phyloP scores from a whole-genome alignment of 2,329 filamentous ascomycete species.

The Fusarium multiceps region DNA sequence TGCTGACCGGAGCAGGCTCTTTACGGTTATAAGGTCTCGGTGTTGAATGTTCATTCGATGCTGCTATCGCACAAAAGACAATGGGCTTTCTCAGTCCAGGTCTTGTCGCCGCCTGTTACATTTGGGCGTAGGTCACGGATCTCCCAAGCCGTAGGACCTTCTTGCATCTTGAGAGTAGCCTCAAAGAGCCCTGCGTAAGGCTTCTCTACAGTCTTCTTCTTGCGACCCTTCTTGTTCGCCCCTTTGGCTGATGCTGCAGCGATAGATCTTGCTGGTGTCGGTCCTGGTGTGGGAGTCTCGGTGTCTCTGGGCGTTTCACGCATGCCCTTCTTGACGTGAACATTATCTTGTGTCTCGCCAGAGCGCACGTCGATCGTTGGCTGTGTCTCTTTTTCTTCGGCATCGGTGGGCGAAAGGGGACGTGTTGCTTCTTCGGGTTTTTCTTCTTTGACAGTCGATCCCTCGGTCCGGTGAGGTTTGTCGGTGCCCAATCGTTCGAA shows the following conservation, averaged over 20 bases:
- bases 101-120: conserved; percentile 61
- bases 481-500: conserved; percentile 63
- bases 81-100: conserved; percentile 62
- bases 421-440: conserved; percentile 51
- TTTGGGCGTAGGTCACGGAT: conserved; percentile 63
- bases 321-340: conserved; percentile 52
- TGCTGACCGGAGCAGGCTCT: conserved; percentile 19
- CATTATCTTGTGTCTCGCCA: conserved; percentile 55
- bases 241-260: conserved; percentile 43
- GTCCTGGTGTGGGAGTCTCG: conserved; percentile 49
- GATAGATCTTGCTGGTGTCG: conserved; percentile 41
- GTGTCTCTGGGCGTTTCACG: conserved; percentile 48
- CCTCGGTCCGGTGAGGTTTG: conserved; percentile 59
- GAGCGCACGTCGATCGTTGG: conserved; percentile 66
- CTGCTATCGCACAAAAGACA: conserved; percentile 63
- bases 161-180: conserved; percentile 60
- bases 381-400: conserved; percentile 61
- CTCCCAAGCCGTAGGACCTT: conserved; percentile 61
- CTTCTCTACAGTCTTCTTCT: conserved; percentile 55
- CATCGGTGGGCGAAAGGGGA: conserved; percentile 64
- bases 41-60: conserved; percentile 54
- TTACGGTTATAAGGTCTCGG: neutral
- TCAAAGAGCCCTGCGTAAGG: conserved; percentile 65
- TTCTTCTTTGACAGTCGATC: conserved; percentile 55
- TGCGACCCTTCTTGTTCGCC: conserved; percentile 52